Percentiles rank a stretch among this genome's conserved stretches.
phyloP scores from a whole-genome alignment of 169 alveolate species.

The Cryptosporidium tyzzeri region DNA sequence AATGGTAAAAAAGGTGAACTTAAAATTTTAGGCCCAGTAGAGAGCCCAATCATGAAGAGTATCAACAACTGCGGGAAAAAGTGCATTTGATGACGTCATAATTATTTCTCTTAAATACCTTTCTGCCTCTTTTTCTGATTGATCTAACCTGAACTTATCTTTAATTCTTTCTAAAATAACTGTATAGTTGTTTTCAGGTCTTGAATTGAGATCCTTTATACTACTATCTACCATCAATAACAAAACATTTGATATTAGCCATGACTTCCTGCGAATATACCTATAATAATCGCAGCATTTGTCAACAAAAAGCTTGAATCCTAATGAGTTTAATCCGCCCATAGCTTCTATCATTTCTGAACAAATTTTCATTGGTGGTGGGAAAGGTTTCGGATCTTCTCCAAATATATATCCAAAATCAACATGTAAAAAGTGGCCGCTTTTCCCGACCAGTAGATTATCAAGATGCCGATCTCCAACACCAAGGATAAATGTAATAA shows the following conservation, averaged over 20 bases:
- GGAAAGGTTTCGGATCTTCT: slow-evolving; percentile 89
- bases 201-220: slow-evolving; percentile 87
- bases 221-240: slow-evolving; percentile 94
- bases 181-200: slow-evolving; percentile 74
- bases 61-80: slow-evolving; percentile 91
- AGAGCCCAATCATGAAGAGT: slow-evolving; percentile 90
- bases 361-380: slow-evolving; percentile 95
- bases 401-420: slow-evolving; percentile 99
- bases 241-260: slow-evolving; percentile 88
- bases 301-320: slow-evolving; percentile 84
- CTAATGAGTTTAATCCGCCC: slow-evolving; percentile 93
- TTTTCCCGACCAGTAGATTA: slow-evolving; percentile 92
- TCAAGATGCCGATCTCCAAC: slow-evolving; percentile 99
- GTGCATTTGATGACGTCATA: slow-evolving; percentile 90
- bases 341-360: slow-evolving; percentile 91
- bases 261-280: slow-evolving; percentile 87
- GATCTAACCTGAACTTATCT: slow-evolving; percentile 88
- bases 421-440: slow-evolving; percentile 96
- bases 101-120: slow-evolving; percentile 86
- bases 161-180: slow-evolving; percentile 82
- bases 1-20: not conserved
- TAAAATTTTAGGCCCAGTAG: slow-evolving; percentile 83
- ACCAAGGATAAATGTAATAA: slow-evolving; percentile 96
- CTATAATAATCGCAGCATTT: slow-evolving; percentile 86
- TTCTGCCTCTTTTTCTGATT: slow-evolving; percentile 91